Conservation (phyloP, 495 filamentous ascomycete species). For the Coniosporium apollinis region DNA sequence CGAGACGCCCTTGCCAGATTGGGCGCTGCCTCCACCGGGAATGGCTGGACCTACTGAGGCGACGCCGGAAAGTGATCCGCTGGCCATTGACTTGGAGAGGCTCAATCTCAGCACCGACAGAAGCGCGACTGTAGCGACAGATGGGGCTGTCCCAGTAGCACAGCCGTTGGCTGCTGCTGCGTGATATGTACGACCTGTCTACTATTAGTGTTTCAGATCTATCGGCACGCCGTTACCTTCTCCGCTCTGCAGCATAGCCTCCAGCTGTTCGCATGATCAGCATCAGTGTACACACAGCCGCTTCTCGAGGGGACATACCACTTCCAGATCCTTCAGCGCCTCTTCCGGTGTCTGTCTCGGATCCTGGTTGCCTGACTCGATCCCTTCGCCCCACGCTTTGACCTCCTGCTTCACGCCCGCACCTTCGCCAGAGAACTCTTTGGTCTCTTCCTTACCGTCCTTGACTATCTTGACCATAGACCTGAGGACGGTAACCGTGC, state of each 20-base stretch:
- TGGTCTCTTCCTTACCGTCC: slow-evolving; percentile 25
- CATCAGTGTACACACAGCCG: background rate
- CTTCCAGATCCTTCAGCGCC: slow-evolving; percentile 51
- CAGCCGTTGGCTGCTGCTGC: slow-evolving; percentile 13
- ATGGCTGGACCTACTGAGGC: slow-evolving; percentile 22
- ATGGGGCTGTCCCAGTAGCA: too few relatives aligned
- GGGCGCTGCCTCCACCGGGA: slow-evolving; percentile 61
- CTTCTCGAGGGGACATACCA: background rate
- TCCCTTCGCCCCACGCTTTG: slow-evolving; percentile 42
- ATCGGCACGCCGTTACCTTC: slow-evolving; percentile 35
- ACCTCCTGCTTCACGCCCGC: slow-evolving; percentile 50
- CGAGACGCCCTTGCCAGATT: slow-evolving; percentile 63
- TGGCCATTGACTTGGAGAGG: slow-evolving; percentile 17
- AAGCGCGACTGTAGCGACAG: too few relatives aligned
- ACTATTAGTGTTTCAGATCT: slow-evolving; percentile 11
- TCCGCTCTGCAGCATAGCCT: slow-evolving; percentile 47
- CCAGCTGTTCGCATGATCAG: slow-evolving; percentile 9
- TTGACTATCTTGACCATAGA: slow-evolving; percentile 27
- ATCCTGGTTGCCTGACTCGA: slow-evolving; percentile 33
- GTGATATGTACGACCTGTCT: too few relatives aligned
- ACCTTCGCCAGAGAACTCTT: slow-evolving; percentile 37
- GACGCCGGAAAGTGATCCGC: slow-evolving; percentile 19
- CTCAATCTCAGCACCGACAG: too few relatives aligned
- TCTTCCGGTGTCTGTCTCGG: slow-evolving; percentile 43
- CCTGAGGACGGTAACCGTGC: slow-evolving; percentile 33